These are phyloP conservation scores for Epichloe glyceriae DNA, from an alignment of 2,329 filamentous ascomycete genomes.

Conservation along the genomic window DNA sequence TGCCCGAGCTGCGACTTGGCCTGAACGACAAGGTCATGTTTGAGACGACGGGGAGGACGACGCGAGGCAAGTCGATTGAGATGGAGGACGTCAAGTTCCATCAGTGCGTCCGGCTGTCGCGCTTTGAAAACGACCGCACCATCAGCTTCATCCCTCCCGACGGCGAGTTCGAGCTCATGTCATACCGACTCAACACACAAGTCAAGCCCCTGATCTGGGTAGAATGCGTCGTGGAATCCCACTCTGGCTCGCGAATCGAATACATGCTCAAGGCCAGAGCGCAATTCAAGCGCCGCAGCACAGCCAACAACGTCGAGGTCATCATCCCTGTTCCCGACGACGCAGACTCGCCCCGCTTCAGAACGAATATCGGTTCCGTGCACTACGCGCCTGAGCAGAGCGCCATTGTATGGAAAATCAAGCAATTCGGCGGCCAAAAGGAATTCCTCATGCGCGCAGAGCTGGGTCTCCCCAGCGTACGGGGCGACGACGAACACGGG, in stretches of 20 bases:
- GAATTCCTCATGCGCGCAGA: slow-evolving; percentile 98
- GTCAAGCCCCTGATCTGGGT: slow-evolving; percentile 99
- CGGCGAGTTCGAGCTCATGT: slow-evolving; percentile 98
- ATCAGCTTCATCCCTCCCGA: slow-evolving; percentile 98
- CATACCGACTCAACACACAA: slow-evolving; percentile 94
- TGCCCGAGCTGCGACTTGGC: slow-evolving; percentile 89
- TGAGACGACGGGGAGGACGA: slow-evolving; percentile 88
- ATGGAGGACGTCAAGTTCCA: slow-evolving; percentile 99
- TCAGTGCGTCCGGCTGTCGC: slow-evolving; percentile 87
- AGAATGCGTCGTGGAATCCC: slow-evolving; percentile 91
- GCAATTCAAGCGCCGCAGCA: slow-evolving; percentile 95
- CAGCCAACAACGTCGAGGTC: slow-evolving; percentile 98
- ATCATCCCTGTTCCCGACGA: slow-evolving; percentile 95
- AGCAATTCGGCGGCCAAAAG: slow-evolving; percentile 97
- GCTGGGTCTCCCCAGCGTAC: slow-evolving; percentile 82
- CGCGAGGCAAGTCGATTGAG: slow-evolving; percentile 90
- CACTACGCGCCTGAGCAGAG: slow-evolving; percentile 97
- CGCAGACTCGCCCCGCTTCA: slow-evolving; percentile 88
- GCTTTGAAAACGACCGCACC: slow-evolving; percentile 96
- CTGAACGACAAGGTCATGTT: slow-evolving; percentile 99
- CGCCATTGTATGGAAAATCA: slow-evolving; percentile 99
- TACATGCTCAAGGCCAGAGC: slow-evolving; percentile 98
- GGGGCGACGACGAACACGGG: slow-evolving; percentile 93
- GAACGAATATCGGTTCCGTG: slow-evolving; percentile 92
- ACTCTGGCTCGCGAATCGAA: slow-evolving; percentile 89